Evolutionary conservation across 768 basidiomycete species (phyloP).

Genomic region (Rhodotorula sphaerocarpa): DNA sequence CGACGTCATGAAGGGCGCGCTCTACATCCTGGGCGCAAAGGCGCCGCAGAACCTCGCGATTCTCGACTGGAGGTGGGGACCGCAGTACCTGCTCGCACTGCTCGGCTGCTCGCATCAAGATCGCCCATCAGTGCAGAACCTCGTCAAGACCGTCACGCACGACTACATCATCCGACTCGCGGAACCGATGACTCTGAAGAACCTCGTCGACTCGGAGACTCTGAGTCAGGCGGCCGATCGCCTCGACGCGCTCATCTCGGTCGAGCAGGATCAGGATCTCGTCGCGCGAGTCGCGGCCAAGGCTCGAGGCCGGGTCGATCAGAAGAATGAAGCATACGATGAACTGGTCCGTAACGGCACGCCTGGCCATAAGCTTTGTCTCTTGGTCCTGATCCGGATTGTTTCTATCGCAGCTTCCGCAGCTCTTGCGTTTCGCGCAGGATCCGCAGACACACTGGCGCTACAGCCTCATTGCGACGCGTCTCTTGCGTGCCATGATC

Average conservation of each 20-base stretch:
- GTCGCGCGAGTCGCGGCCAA: slow-evolving; percentile 17
- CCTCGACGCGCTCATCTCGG: slow-evolving; percentile 15
- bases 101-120: slow-evolving; percentile 75
- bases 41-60: slow-evolving; percentile 37
- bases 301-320: slow-evolving; percentile 13
- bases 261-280: slow-evolving; percentile 14
- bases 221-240: slow-evolving; percentile 5
- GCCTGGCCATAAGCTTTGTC: neutral
- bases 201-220: slow-evolving; percentile 13
- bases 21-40: slow-evolving; percentile 44
- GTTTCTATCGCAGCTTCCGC: slow-evolving; percentile 51
- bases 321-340: slow-evolving; percentile 36
- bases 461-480: slow-evolving; percentile 62
- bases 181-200: slow-evolving; percentile 35
- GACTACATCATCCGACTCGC: slow-evolving; percentile 38
- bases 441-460: slow-evolving; percentile 66
- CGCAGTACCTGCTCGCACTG: slow-evolving; percentile 55
- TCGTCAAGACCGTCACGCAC: slow-evolving; percentile 54
- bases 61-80: slow-evolving; percentile 55
- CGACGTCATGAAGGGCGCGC: slow-evolving; percentile 80
- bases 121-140: slow-evolving; percentile 69
- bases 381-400: slow-evolving; percentile 29
- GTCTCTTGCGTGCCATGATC: slow-evolving; percentile 60
- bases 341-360: slow-evolving; percentile 17
- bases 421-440: slow-evolving; percentile 49